Evolutionary conservation across 2,329 filamentous ascomycete genomes (phyloP).

Genomic region (Stromatinia cepivora): DNA sequence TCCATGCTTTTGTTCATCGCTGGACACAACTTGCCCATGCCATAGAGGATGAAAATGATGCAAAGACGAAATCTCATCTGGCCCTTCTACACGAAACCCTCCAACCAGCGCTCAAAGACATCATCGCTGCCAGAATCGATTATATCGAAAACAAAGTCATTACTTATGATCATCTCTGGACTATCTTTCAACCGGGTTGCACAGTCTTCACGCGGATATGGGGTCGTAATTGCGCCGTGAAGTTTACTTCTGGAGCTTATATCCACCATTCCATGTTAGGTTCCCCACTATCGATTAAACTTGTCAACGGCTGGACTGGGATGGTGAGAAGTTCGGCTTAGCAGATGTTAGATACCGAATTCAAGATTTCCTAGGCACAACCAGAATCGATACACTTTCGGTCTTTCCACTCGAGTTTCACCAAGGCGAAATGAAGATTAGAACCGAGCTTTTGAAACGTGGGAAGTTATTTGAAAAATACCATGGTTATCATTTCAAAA

Average conservation of each 20-base stretch:
- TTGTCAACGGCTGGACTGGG: conserved; percentile 50
- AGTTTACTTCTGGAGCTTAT: conserved; percentile 40
- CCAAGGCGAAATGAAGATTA: conserved; percentile 43
- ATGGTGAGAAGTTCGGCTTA: conserved; percentile 51
- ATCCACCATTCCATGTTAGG: conserved; percentile 41
- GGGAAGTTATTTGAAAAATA: conserved; percentile 50
- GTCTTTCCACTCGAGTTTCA: conserved; percentile 50
- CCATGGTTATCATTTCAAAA: conserved; percentile 51
- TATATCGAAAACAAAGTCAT: conserved; percentile 55
- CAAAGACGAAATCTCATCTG: conserved; percentile 49
- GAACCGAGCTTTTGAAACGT: conserved; percentile 43
- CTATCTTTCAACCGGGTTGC: conserved; percentile 52
- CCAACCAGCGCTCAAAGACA: conserved; percentile 52
- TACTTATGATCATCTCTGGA: conserved; percentile 54
- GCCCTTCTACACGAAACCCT: conserved; percentile 50
- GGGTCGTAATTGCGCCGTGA: conserved; percentile 45
- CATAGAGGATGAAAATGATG: conserved; percentile 46
- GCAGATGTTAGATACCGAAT: conserved; percentile 43
- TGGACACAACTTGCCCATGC: conserved; percentile 53
- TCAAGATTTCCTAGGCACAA: conserved; percentile 47
- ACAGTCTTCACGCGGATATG: conserved; percentile 45
- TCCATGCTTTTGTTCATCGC: conserved; percentile 65
- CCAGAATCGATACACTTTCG: conserved; percentile 46
- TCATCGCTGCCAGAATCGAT: conserved; percentile 52
- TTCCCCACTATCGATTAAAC: conserved; percentile 44